These are phyloP conservation scores for Penicillium goetzii DNA, from an alignment of 495 filamentous ascomycete species.

Conservation along the genomic window DNA sequence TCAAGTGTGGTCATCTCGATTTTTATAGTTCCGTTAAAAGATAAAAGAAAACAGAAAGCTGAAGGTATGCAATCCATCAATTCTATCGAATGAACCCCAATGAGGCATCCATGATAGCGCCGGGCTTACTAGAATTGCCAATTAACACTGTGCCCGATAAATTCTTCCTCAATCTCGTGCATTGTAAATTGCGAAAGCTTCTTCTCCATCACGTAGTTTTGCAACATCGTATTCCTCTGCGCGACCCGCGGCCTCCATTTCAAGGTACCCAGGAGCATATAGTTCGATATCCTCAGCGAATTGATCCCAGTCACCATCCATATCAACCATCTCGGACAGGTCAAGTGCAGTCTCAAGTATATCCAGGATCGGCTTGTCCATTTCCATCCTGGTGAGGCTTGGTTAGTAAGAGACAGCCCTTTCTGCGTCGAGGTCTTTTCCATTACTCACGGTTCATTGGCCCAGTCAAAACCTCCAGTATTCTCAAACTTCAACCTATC, in stretches of 20 bases:
- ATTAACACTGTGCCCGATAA: too few species aligned
- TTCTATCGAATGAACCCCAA: neutral
- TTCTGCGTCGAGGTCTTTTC: neutral
- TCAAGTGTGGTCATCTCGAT: neutral
- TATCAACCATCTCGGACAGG: neutral
- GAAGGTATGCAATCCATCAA: neutral
- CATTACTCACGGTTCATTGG: neutral
- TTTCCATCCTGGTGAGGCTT: neutral
- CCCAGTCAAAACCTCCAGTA: neutral
- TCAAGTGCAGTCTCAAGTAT: neutral
- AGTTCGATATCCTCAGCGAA: neutral
- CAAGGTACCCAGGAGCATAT: neutral
- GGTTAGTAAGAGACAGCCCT: neutral
- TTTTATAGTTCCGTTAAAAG: neutral
- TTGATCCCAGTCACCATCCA: neutral
- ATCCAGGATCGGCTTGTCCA: neutral
- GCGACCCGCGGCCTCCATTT: neutral
- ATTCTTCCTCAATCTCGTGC: neutral
- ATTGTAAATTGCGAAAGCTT: neutral
- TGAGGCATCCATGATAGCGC: neutral
- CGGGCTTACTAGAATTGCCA: too few species aligned
- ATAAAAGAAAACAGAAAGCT: neutral
- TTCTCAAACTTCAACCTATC: neutral
- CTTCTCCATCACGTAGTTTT: neutral
- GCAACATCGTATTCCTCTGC: neutral